Conservation (phyloP, 805 yeast genomes). For the Yueomyces sinensis region DNA sequence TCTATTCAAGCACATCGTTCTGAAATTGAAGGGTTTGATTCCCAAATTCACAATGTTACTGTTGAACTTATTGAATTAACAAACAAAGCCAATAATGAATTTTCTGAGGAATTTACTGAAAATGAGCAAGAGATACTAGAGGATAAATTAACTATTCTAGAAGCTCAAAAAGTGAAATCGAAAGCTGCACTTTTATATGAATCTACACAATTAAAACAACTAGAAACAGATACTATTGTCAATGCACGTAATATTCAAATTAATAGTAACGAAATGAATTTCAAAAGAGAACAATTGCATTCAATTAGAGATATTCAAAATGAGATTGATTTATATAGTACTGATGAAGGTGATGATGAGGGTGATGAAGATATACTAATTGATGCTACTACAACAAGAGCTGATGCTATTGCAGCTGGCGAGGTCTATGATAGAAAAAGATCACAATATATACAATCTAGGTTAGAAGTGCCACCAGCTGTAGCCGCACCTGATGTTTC, state of each 20-base stretch:
- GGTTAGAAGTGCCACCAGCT: neutral
- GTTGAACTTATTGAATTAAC: neutral
- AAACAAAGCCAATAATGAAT: constrained; percentile 8
- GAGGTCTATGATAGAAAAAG: neutral
- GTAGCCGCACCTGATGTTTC: neutral
- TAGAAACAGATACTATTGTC: constrained; percentile 26
- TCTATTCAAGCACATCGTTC: constrained; percentile 25
- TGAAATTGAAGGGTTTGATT: constrained; percentile 16
- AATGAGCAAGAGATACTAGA: constrained; percentile 20
- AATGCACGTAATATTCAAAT: constrained; percentile 26
- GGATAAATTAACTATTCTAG: constrained; percentile 11
- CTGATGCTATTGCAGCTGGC: neutral
- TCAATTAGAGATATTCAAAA: constrained; percentile 3
- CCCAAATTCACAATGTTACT: neutral
- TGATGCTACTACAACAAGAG: neutral
- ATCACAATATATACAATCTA: neutral
- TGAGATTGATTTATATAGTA: constrained; percentile 5
- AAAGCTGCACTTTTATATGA: constrained; percentile 22
- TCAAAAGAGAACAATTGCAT: constrained; percentile 24
- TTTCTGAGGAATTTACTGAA: constrained; percentile 20
- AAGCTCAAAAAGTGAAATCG: constrained; percentile 25
- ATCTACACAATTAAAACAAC: constrained; percentile 25
- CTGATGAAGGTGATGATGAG: constrained; percentile 24
- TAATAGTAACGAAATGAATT: constrained; percentile 22
- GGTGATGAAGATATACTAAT: constrained; percentile 12